phyloP scores from a whole-genome alignment of 345 rosid genomes.

The Aethionema arabicum region DNA sequence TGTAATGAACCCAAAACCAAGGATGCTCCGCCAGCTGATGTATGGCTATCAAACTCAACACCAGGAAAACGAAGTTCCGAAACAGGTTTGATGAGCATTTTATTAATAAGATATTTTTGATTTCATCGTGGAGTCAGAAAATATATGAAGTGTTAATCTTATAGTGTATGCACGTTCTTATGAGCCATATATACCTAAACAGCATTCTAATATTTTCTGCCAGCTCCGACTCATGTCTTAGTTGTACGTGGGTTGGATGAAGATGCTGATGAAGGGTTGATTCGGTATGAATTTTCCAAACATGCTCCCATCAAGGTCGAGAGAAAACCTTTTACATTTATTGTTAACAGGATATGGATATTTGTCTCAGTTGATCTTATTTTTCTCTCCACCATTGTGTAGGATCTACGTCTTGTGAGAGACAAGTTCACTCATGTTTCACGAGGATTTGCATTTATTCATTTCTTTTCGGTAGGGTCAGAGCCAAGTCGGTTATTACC shows the following conservation, averaged over 20 bases:
- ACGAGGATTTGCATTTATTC: conserved; percentile 96
- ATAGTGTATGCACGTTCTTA: not conserved
- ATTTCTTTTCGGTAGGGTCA: conserved; percentile 80
- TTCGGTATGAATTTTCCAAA: conserved; percentile 96
- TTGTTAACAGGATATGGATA: conserved; percentile 8
- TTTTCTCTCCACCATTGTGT: conserved; percentile 34
- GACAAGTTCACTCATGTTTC: conserved; percentile 99
- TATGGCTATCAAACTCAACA: conserved; percentile 57
- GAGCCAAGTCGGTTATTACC: conserved; percentile 10
- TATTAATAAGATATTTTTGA: conserved; percentile 18
- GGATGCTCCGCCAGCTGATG: conserved; percentile 92
- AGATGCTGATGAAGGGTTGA: conserved; percentile 97
- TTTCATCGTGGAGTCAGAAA: conserved; percentile 21
- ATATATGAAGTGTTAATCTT: conserved; percentile 26
- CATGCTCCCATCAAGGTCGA: conserved; percentile 94
- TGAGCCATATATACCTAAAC: conserved; percentile 14
- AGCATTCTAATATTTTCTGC: not conserved
- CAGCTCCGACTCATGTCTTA: conserved; percentile 97
- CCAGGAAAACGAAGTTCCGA: conserved; percentile 74
- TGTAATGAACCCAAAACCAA: conserved; percentile 93
- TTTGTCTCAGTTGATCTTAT: conserved; percentile 21
- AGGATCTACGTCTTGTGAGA: conserved; percentile 99
- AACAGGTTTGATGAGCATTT: conserved; percentile 58
- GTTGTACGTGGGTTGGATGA: conserved; percentile 98
- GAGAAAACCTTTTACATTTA: conserved; percentile 14